Evolutionary conservation across 768 basidiomycete species (phyloP), one percentile per base, ranked within the genome.

Genomic region (Lactarius hengduanensis): DNA sequence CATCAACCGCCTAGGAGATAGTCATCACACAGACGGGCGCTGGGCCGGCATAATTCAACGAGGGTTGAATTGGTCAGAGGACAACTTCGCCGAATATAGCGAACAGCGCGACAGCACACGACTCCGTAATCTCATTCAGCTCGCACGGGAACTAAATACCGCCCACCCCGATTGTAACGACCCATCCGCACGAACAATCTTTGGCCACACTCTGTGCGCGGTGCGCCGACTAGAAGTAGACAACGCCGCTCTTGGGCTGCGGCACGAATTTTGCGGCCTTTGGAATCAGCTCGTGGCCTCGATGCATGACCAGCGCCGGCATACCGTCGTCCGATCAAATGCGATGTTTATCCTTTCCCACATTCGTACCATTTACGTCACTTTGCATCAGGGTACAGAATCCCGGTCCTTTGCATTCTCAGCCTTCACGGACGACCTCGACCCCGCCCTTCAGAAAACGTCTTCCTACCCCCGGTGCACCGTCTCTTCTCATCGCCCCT

Each of bases 41-140:
- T 58, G 57, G 57, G 28, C 57, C 13, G 57, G 22, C 22, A 36
- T 58, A 20, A 36, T 40, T 4, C 32, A 38, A 36, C 36, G 38
- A 36, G 13, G 38, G 32, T 26, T 58, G n/a, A 38, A 58, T 15
- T 58, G 18, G 57, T 30, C 30, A 30, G 30, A 20, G 20, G 32
- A 16, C 30, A 20, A 8, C 32, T n/a, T 56, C 32, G 32, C 30
- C 54, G 54, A 34, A 40, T 58, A 36, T 15, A 18, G 57, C 57
- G n/a, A 36, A 22, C 57, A 26, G n/a, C n/a, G n/a, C 57, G 38
- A 58, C 36, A 58, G 34, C 38, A 15, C 22, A 22, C 32, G 2
- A 26, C 36, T 58, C 57, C 32, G 32, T n/a, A 58, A 58, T 36
- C n/a, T 58, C 57, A 22, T 36, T 40, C 57, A 40, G 34, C 38